Conservation (phyloP, 306 rosid species). For the Senna tora region DNA sequence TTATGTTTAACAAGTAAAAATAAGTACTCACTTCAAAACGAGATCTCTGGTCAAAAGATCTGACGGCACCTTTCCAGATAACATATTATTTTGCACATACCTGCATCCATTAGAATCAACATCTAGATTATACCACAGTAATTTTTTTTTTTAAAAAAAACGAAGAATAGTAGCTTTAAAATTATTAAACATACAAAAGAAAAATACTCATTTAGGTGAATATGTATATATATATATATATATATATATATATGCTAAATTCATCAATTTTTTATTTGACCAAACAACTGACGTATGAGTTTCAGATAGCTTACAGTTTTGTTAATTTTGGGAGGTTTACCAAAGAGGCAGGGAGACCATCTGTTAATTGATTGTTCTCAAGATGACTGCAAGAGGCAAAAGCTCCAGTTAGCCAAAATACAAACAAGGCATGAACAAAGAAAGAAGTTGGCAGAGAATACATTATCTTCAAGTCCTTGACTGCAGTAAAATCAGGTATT, state of each 20-base stretch:
- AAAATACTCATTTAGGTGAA: too few species aligned
- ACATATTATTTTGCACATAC: conserved; percentile 79
- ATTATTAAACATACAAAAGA: conserved; percentile 11
- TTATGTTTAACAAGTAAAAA: conserved; percentile 24
- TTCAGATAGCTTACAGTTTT: conserved; percentile 70
- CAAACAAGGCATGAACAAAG: conserved; percentile 7
- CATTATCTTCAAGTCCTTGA: conserved; percentile 76
- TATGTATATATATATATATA: too few species aligned
- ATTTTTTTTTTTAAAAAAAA: background rate
- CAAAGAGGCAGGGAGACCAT: conserved; percentile 70
- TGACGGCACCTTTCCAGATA: conserved; percentile 77
- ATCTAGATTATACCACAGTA: background rate
- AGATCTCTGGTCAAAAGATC: conserved; percentile 61
- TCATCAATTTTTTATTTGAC: conserved; percentile 4
- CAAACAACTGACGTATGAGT: conserved; percentile 26
- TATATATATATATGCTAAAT: background rate
- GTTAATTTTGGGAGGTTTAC: conserved; percentile 71
- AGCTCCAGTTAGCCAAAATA: conserved; percentile 41
- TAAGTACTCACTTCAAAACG: conserved; percentile 62
- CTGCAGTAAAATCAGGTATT: conserved; percentile 83
- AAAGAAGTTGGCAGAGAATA: conserved; percentile 44
- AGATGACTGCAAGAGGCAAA: conserved; percentile 74
- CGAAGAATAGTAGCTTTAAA: background rate
- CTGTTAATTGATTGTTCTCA: conserved; percentile 82
- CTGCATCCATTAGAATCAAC: conserved; percentile 54